These are phyloP conservation scores for Bryum argenteum DNA, from an alignment of 225 moss, liverwort and hornwort genomes.

Conservation along the genomic window DNA sequence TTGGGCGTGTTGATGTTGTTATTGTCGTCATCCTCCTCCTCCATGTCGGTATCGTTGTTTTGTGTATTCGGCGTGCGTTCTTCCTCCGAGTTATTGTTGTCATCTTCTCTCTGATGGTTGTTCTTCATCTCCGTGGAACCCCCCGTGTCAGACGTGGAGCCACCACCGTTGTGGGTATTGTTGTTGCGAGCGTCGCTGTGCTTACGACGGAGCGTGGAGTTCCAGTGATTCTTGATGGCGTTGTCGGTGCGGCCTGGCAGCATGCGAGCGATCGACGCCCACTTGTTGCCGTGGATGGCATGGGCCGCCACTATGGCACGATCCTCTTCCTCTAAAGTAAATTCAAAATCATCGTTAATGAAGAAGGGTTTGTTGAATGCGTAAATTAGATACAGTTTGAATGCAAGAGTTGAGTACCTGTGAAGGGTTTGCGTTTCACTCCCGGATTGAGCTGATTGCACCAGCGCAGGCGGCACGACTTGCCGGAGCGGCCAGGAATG, in stretches of 20 bases:
- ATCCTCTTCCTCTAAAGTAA: slow-evolving; percentile 72
- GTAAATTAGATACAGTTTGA: neutral
- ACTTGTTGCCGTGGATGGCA: slow-evolving; percentile 87
- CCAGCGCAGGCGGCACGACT: slow-evolving; percentile 83
- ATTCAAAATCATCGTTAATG: slow-evolving; percentile 6
- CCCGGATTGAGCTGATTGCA: slow-evolving; percentile 95
- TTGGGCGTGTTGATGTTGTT: slow-evolving; percentile 58
- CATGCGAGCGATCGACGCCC: slow-evolving; percentile 95
- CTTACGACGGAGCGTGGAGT: slow-evolving; percentile 87
- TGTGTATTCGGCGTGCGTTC: slow-evolving; percentile 30
- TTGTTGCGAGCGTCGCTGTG: slow-evolving; percentile 59
- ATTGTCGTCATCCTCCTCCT: slow-evolving; percentile 62
- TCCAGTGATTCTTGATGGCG: slow-evolving; percentile 97
- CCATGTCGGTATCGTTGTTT: slow-evolving; percentile 50
- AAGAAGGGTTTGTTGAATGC: neutral
- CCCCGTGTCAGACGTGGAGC: slow-evolving; percentile 65
- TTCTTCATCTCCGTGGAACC: slow-evolving; percentile 37
- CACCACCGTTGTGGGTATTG: slow-evolving; percentile 69
- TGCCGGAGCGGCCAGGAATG: slow-evolving; percentile 82
- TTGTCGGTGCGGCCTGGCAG: slow-evolving; percentile 90
- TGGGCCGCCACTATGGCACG: slow-evolving; percentile 79
- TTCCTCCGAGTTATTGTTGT: slow-evolving; percentile 30
- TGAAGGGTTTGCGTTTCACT: slow-evolving; percentile 91
- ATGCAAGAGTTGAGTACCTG: slow-evolving; percentile 37
- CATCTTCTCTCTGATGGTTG: slow-evolving; percentile 19